Base-by-base conservation (phyloP, 176 grass and related monocot species). In the Puya raimondii region DNA sequence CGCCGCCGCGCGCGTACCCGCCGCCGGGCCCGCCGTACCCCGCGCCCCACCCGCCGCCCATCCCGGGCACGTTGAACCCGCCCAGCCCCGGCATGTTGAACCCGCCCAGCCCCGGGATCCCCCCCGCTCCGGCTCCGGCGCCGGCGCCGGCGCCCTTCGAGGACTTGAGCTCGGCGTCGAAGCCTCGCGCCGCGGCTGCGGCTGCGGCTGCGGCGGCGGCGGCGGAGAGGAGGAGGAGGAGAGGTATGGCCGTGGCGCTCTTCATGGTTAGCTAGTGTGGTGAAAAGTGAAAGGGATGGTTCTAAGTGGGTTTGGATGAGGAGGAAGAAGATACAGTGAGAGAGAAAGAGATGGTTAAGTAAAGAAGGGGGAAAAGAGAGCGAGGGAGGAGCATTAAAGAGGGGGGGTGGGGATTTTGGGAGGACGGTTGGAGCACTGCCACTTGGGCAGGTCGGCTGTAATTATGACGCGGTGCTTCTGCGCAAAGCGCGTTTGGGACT, bases 21-120 rank as follows among this genome's bases (percentile, higher is more conserved):
- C 83, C 81, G 3, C 51, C 49, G 49, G 77, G 66, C 3, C 84
- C 63, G 54, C 70, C 26, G 76, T 48, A 91, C 5, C 88, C 91
- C 5, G 74, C 78, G 22, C 92, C 92, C 92, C 92, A 96, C 14
- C 91, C 91, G n/a, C 88, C 88, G 13, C 79, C 80, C 23, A 91
- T 42, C 29, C 85, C 87, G 1, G 86, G 83, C 50, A 81, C 64
- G 76, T 74, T 73, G 70, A 87, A 78, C 10, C 65, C 47, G 67
- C 80, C 84, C 71, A 91, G 78, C 15, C 72, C 65, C 0, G 88
- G 83, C 47, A 81, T 71, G 75, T 74, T 73, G 67, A 87, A 78
- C 10, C 65, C 47, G 67, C 77, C 84, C 71, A 91, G 78, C 15
- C 72, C 65, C 0, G 88, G 92, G 70, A 88, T 72, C 16, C 52